Conservation (phyloP, 2,329 filamentous ascomycete species). For the Fusarium kyushuense region DNA sequence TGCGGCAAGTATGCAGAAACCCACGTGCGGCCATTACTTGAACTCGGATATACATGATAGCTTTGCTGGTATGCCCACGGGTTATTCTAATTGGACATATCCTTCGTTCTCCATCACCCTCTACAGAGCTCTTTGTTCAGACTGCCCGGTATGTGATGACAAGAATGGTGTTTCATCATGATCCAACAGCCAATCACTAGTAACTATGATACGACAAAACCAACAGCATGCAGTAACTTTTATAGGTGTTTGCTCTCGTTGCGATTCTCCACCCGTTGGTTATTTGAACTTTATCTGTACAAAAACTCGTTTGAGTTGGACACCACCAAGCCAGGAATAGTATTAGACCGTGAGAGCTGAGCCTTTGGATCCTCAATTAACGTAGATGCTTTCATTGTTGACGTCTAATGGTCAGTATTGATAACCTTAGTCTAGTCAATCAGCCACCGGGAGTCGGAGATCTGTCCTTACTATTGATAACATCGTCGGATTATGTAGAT, state of each 20-base stretch:
- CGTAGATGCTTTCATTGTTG: background rate
- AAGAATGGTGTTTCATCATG: background rate
- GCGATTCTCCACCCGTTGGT: background rate
- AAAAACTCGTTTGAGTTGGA: background rate
- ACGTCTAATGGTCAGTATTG: slow-evolving; percentile 3
- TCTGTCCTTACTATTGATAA: background rate
- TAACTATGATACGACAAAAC: background rate
- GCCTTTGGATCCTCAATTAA: background rate
- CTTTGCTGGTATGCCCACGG: background rate
- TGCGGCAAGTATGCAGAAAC: background rate
- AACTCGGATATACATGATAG: background rate
- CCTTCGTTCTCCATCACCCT: background rate
- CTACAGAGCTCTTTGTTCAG: background rate
- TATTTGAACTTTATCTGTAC: background rate
- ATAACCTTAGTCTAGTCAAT: background rate
- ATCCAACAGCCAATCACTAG: background rate
- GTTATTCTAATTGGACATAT: background rate
- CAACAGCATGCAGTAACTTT: background rate
- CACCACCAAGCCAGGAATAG: background rate
- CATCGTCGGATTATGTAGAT: slow-evolving; percentile 6
- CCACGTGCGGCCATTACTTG: background rate
- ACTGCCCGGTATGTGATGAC: background rate
- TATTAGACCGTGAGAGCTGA: background rate
- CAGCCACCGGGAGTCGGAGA: slow-evolving; percentile 1
- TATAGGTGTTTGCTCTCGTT: background rate